These are phyloP conservation scores for Sequoiadendron giganteum DNA, from an alignment of 75 land plant species.

Conservation along the genomic window DNA sequence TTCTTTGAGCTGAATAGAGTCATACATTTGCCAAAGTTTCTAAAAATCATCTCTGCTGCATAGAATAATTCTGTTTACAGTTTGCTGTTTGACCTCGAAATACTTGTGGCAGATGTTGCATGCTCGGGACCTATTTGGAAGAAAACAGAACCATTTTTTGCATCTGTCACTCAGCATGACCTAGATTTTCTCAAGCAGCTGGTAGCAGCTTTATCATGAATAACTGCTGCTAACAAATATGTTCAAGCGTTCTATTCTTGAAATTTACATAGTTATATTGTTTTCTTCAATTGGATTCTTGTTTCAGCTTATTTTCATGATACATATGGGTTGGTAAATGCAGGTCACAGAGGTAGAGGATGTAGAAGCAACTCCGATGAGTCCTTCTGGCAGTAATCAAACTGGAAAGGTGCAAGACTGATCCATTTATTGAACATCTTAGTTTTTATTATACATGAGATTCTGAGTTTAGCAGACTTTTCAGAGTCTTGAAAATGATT, in stretches of 20 bases:
- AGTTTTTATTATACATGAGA: not conserved
- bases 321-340: slow-evolving; percentile 9
- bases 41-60: not conserved
- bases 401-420: slow-evolving; percentile 5
- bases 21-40: not conserved
- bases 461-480: not conserved
- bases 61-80: not conserved
- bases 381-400: slow-evolving; percentile 6
- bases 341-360: slow-evolving; percentile 23
- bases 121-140: slow-evolving; percentile 68
- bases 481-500: not conserved
- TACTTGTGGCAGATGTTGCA: slow-evolving; percentile 52
- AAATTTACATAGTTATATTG: not conserved
- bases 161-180: slow-evolving; percentile 56
- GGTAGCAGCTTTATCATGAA: slow-evolving; percentile 25
- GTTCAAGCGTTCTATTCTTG: not conserved
- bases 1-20: not conserved
- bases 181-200: slow-evolving; percentile 47
- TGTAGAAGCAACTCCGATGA: not conserved
- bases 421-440: not conserved
- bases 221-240: not conserved
- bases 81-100: not conserved
- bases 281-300: not conserved
- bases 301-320: not conserved
- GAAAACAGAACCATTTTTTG: slow-evolving; percentile 69